Conservation (phyloP, 2,329 filamentous ascomycete genomes). For the Scedosporium dehoogii region DNA sequence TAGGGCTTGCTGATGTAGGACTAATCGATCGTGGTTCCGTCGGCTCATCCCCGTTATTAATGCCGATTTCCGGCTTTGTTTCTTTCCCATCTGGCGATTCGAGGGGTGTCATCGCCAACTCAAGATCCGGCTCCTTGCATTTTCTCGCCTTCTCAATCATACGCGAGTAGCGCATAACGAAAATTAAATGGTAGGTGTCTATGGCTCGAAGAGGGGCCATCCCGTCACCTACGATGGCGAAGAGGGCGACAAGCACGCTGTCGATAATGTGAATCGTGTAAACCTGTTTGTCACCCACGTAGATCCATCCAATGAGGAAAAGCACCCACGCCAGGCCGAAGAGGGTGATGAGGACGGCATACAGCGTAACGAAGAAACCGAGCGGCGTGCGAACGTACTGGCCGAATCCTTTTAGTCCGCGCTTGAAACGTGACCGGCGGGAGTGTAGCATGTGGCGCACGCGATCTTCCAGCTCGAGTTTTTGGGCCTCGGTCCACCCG, state of each 20-base stretch:
- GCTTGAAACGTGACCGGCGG: constrained; percentile 67
- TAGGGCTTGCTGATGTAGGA: not conserved
- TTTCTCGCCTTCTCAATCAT: constrained; percentile 32
- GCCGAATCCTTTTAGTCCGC: constrained; percentile 67
- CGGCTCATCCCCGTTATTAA: not conserved
- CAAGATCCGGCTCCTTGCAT: constrained; percentile 19
- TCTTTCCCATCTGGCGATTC: too few relatives aligned
- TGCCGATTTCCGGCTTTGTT: not conserved
- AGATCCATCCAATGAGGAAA: constrained; percentile 87
- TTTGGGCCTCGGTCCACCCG: constrained; percentile 66
- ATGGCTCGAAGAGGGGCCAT: constrained; percentile 65
- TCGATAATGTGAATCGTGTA: constrained; percentile 64
- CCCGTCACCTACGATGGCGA: constrained; percentile 61
- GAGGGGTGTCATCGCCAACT: too few relatives aligned
- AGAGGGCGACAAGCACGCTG: constrained; percentile 60
- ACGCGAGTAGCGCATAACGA: constrained; percentile 57
- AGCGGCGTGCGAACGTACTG: constrained; percentile 69
- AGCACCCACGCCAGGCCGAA: constrained; percentile 84
- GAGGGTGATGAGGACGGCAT: constrained; percentile 71
- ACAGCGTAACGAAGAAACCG: constrained; percentile 75
- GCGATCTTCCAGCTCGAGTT: constrained; percentile 71
- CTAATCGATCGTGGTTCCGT: not conserved
- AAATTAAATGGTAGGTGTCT: constrained; percentile 83
- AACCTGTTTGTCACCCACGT: constrained; percentile 61
- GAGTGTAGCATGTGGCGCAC: constrained; percentile 85